These are phyloP conservation scores for Umbilicaria muhlenbergii DNA, from an alignment of 495 filamentous ascomycete species.

Conservation along the genomic window DNA sequence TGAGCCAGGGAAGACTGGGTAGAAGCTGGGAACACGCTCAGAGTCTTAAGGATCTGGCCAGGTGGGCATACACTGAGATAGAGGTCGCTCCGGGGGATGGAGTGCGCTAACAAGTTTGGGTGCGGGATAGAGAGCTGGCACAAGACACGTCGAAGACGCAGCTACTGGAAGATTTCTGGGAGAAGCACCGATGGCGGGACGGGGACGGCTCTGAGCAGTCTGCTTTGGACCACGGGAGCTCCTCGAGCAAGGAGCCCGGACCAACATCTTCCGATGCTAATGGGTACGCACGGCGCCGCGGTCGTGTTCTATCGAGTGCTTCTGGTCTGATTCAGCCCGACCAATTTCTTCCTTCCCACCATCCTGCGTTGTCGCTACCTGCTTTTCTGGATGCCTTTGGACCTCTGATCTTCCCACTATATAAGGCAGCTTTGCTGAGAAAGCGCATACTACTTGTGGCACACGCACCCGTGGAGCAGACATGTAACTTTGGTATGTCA, in stretches of 20 bases:
- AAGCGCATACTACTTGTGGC: constrained; percentile 77
- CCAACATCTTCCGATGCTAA: constrained; percentile 12
- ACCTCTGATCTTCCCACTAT: constrained; percentile 77
- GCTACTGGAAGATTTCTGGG: constrained; percentile 67
- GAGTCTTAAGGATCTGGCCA: constrained; percentile 56
- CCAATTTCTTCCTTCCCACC: constrained; percentile 57
- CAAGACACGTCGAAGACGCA: constrained; percentile 38
- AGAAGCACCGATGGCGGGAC: constrained; percentile 38
- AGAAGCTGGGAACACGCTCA: constrained; percentile 81
- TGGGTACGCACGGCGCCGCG: constrained; percentile 33
- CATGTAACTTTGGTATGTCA: constrained; percentile 72
- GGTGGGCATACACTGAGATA: constrained; percentile 26
- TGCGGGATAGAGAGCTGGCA: constrained; percentile 29
- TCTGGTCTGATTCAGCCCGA: constrained; percentile 46
- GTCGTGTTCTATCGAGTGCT: constrained; percentile 40
- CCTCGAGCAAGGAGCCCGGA: not conserved
- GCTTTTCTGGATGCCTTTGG: constrained; percentile 70
- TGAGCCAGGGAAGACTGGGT: constrained; percentile 75
- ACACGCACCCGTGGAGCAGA: constrained; percentile 66
- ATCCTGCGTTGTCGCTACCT: constrained; percentile 72
- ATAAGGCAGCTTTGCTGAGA: constrained; percentile 73
- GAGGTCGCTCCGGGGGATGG: not conserved
- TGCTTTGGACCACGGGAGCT: constrained; percentile 5
- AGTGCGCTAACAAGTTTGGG: not conserved
- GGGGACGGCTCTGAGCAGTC: constrained; percentile 16